phyloP scores from a whole-genome alignment of 140 eudicot species.

The Stevia rebaudiana region DNA sequence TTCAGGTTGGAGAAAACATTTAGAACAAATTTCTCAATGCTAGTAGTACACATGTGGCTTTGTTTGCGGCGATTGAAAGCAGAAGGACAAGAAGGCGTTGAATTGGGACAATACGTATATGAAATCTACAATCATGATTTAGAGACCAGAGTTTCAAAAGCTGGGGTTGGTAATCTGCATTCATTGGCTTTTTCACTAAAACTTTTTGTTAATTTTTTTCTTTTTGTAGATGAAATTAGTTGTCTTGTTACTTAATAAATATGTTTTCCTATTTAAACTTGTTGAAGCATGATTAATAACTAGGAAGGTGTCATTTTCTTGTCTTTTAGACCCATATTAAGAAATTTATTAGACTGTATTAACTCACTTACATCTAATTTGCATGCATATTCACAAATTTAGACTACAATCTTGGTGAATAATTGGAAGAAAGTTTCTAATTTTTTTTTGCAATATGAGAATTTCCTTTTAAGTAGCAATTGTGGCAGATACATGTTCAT shows the following conservation, averaged over 20 bases:
- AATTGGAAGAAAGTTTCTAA: not conserved
- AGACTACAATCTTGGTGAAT: no score
- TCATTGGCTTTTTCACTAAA: not conserved
- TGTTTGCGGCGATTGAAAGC: slow-evolving; percentile 83
- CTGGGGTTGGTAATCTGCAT: slow-evolving; percentile 68
- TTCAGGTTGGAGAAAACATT: slow-evolving; percentile 90
- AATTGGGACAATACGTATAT: slow-evolving; percentile 81
- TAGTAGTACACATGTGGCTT: slow-evolving; percentile 94
- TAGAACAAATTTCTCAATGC: slow-evolving; percentile 83
- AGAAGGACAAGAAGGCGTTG: slow-evolving; percentile 84
- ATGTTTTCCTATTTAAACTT: no score
- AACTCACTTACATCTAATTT: not conserved
- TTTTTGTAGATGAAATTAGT: slow-evolving; percentile 5
- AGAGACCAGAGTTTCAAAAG: slow-evolving; percentile 77
- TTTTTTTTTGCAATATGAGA: not conserved
- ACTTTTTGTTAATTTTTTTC: not conserved
- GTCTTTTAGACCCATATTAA: not conserved
- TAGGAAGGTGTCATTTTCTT: no score
- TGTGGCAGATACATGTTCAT: not conserved
- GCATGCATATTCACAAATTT: not conserved
- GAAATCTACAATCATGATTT: slow-evolving; percentile 88
- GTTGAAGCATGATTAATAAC: no score
- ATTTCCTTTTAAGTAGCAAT: not conserved
- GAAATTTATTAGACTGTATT: not conserved
- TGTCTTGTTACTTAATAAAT: not conserved